phyloP scores from a whole-genome alignment of 129 eudicot species.

The Cynara cardunculus region DNA sequence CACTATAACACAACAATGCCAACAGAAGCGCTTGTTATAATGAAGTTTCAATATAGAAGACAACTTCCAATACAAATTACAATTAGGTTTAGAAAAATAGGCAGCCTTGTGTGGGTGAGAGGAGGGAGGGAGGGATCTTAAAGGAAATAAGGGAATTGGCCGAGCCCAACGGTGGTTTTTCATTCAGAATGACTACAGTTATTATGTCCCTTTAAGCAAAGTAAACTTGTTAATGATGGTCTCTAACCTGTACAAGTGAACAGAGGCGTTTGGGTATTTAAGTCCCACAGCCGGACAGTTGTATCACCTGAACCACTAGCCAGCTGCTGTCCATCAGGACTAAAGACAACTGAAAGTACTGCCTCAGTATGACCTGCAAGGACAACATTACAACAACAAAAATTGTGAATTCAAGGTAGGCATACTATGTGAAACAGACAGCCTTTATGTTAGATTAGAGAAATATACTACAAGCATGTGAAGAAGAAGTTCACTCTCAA shows the following conservation, averaged over 20 bases:
- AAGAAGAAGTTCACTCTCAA: neutral
- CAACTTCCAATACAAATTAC: neutral
- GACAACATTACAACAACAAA: neutral
- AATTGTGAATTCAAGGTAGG: neutral
- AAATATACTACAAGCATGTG: neutral
- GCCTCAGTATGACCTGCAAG: slow-evolving; percentile 90
- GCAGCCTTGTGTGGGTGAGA: neutral
- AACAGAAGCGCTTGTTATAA: neutral
- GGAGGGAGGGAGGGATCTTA: too few relatives aligned
- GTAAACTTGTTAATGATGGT: neutral
- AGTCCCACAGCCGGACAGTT: slow-evolving; percentile 96
- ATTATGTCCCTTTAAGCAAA: slow-evolving; percentile 1
- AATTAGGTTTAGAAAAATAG: neutral
- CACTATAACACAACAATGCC: neutral
- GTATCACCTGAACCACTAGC: slow-evolving; percentile 99
- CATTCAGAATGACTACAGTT: neutral
- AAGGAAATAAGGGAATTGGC: neutral
- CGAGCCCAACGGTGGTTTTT: neutral
- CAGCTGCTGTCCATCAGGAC: slow-evolving; percentile 94
- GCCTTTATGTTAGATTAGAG: neutral
- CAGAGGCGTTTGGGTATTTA: slow-evolving; percentile 88
- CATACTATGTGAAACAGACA: neutral
- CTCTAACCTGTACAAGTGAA: slow-evolving; percentile 86
- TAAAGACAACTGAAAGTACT: slow-evolving; percentile 91
- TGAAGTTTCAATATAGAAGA: neutral